Evolutionary conservation across 768 basidiomycete species (phyloP), one percentile per base, ranked within the genome.

Genomic region (Boletus rex-veris): DNA sequence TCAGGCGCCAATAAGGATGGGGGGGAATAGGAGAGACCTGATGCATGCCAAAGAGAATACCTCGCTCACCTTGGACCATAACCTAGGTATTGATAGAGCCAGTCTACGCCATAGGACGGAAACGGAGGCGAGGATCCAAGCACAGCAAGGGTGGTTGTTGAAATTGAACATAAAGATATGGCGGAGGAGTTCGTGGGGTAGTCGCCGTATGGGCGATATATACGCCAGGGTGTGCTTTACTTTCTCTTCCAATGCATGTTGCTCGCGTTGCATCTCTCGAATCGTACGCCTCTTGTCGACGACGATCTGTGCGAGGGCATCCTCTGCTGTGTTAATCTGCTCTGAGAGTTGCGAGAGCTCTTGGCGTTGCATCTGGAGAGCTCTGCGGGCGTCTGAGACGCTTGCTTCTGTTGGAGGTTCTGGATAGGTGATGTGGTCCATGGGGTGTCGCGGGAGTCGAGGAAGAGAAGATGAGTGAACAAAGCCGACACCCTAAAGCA

Each of bases 31-130:
- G 36, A 60, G 52, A 38, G 43, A 28, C 43, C 33, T 30, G 36
- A 44, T 39, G 46, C 35, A 21, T 5, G 16, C 2, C 16, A 33
- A 33, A 50, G 39, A 36, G 45, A 36, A 57, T 52, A 39, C 18
- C 55, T 19, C 4, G 75, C 78, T 71, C 62, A 88, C 88, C 77
- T 86, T 90, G 45, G 87, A 86, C 89, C 89, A 91, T 40, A 91
- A 68, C 39, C 62, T 76, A 5, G 88, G 89, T 69, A 87, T 87
- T 19, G 77, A 73, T 30, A 90, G 71, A 4, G 80, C 80, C 39
- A 88, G 74, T 47, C 77, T 74, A 48, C 89, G 75, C 89, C 89
- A 91, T 15, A 78, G 71, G 7, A 76, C 65, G 58, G 82, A 88
- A 4, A 90, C 87, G 0, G 85, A 79, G 4, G 86, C 77, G 39